These are phyloP conservation scores for Myxozyma nipponensis DNA, from an alignment of 805 yeast genomes.

Conservation along the genomic window DNA sequence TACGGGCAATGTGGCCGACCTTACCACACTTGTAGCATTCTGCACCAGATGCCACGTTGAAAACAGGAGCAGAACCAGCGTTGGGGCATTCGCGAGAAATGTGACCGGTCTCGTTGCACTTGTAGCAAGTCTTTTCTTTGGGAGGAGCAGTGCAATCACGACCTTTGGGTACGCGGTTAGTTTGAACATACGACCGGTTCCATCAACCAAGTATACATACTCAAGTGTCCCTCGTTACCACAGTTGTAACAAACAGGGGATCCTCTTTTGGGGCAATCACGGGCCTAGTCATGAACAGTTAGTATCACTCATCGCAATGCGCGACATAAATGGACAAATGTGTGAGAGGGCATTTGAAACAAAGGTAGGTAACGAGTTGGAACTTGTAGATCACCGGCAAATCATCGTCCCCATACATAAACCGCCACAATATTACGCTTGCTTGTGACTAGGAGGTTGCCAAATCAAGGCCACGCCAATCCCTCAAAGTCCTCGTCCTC, in stretches of 20 bases:
- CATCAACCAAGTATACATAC: slow-evolving; percentile 7
- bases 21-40: slow-evolving; percentile 93
- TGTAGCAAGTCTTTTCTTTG: slow-evolving; percentile 84
- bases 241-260: slow-evolving; percentile 41
- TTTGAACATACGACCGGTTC: slow-evolving; percentile 9
- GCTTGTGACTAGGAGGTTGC: no score
- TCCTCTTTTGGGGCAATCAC: slow-evolving; percentile 39
- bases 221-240: slow-evolving; percentile 32
- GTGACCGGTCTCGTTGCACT: slow-evolving; percentile 89
- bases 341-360: no score
- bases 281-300: slow-evolving; percentile 30
- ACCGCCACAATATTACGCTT: no score
- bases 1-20: slow-evolving; percentile 84
- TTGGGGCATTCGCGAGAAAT: slow-evolving; percentile 77
- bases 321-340: no score
- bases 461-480: no score
- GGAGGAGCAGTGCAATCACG: slow-evolving; percentile 83
- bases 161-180: slow-evolving; percentile 84
- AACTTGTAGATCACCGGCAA: no score
- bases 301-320: slow-evolving; percentile 9
- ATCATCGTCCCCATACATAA: no score
- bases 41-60: slow-evolving; percentile 39
- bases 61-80: slow-evolving; percentile 46
- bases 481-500: no score
- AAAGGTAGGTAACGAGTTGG: no score